Conservation (phyloP, 2,329 filamentous ascomycete genomes). For the Scedosporium dehoogii region DNA sequence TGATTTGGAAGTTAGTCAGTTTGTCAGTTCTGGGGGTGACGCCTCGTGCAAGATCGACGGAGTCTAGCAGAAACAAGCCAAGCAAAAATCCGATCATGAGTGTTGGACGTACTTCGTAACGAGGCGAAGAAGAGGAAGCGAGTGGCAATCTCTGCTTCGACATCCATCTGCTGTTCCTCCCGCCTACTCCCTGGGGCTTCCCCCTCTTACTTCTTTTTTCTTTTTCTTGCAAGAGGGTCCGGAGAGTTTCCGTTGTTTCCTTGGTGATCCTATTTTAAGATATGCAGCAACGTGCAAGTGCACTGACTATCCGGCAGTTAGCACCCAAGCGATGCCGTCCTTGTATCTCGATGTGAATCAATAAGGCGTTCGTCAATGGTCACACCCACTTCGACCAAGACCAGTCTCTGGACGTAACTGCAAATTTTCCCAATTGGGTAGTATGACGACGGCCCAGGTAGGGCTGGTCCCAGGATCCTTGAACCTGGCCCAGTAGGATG, state of each 20-base stretch:
- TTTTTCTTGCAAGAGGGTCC: too few species aligned
- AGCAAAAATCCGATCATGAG: background rate
- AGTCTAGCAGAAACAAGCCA: background rate
- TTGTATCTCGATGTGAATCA: too few species aligned
- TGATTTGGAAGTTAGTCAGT: background rate
- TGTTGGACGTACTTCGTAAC: background rate
- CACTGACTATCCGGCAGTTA: too few species aligned
- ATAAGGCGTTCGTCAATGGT: too few species aligned
- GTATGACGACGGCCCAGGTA: background rate
- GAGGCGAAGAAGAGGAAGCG: background rate
- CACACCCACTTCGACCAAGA: too few species aligned
- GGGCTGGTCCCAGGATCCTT: background rate
- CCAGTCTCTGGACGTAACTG: background rate
- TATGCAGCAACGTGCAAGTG: too few species aligned
- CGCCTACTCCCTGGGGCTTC: background rate
- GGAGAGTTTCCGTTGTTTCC: too few species aligned
- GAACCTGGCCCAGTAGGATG: background rate
- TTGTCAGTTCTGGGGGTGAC: background rate
- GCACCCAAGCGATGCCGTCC: too few species aligned
- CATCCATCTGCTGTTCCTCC: too few species aligned
- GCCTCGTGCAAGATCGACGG: background rate
- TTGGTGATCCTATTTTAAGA: too few species aligned
- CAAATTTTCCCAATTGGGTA: background rate
- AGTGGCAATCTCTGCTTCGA: background rate
- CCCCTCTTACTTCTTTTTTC: background rate